These are phyloP conservation scores for Beauveria varroae DNA, from an alignment of 2,329 filamentous ascomycete genomes.

Conservation along the genomic window DNA sequence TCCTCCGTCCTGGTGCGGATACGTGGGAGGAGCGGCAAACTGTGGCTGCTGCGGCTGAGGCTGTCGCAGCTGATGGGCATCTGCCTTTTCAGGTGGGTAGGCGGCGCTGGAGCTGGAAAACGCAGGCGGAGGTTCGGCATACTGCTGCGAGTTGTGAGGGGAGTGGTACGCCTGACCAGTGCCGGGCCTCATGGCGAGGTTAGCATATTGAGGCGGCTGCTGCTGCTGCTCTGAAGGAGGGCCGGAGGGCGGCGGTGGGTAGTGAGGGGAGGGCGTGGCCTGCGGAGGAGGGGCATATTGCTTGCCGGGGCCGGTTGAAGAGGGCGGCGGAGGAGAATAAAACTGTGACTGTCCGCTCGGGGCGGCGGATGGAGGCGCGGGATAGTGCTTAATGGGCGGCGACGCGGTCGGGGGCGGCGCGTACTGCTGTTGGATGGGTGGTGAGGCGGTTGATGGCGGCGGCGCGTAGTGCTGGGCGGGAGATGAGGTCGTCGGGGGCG, in stretches of 20 bases:
- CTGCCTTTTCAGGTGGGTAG: constrained; percentile 13
- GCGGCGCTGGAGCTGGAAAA: constrained; percentile 12
- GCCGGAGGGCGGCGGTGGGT: constrained; percentile 19
- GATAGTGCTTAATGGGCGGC: constrained; percentile 39
- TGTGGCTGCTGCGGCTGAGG: constrained; percentile 23
- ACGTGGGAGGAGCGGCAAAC: constrained; percentile 14
- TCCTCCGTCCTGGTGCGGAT: constrained; percentile 11
- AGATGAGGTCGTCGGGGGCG: constrained; percentile 13
- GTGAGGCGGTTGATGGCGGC: constrained; percentile 17
- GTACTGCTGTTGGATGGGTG: constrained; percentile 29
- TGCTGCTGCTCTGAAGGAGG: constrained; percentile 14
- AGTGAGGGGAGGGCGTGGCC: constrained; percentile 25
- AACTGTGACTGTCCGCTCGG: constrained; percentile 38
- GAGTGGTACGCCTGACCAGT: background rate
- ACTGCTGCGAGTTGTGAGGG: constrained; percentile 2
- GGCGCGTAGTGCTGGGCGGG: background rate
- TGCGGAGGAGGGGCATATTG: constrained; percentile 26
- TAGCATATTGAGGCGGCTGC: constrained; percentile 17
- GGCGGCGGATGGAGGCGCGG: constrained; percentile 38
- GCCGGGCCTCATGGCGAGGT: constrained; percentile 18
- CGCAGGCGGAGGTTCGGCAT: constrained; percentile 3
- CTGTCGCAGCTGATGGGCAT: constrained; percentile 17
- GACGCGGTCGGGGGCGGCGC: constrained; percentile 38
- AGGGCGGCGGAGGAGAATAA: constrained; percentile 37
- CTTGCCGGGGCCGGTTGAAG: constrained; percentile 19